A percentile compares a stretch with the other conserved stretches of the same genome.
Conservation (phyloP, 345 rosid species). For the Iberis pinnata region DNA sequence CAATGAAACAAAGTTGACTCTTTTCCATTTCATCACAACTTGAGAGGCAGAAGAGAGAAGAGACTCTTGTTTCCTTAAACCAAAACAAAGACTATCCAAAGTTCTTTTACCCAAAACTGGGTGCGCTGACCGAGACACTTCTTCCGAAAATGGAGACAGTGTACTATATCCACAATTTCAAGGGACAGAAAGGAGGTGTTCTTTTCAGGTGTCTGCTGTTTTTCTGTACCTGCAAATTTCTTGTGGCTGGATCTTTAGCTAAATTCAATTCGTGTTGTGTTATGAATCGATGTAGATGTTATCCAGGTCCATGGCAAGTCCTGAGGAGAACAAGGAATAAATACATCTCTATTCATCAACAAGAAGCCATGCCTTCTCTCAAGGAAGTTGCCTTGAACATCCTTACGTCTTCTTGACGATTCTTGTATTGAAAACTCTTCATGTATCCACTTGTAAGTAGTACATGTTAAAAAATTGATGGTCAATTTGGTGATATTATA, state of each 20-base stretch:
- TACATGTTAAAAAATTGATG: too few species aligned
- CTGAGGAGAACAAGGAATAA: slow-evolving; percentile 43
- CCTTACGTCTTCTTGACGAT: slow-evolving; percentile 56
- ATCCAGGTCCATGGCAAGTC: slow-evolving; percentile 93
- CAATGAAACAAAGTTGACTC: background rate
- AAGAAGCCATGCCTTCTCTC: slow-evolving; percentile 78
- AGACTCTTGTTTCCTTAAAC: slow-evolving; percentile 33
- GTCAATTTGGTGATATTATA: too few species aligned
- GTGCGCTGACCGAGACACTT: slow-evolving; percentile 60
- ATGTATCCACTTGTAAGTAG: slow-evolving; percentile 7
- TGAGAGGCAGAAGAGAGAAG: slow-evolving; percentile 1
- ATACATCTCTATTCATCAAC: slow-evolving; percentile 56
- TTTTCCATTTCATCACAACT: slow-evolving; percentile 10
- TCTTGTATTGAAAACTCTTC: slow-evolving; percentile 10
- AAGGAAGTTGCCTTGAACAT: slow-evolving; percentile 84
- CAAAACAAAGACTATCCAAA: slow-evolving; percentile 66
- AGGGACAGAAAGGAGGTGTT: slow-evolving; percentile 71
- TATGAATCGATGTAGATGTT: slow-evolving; percentile 41
- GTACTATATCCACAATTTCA: slow-evolving; percentile 89
- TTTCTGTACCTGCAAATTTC: background rate
- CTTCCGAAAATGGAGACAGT: slow-evolving; percentile 84
- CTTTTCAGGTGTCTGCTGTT: slow-evolving; percentile 62
- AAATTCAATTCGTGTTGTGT: background rate
- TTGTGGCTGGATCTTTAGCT: slow-evolving; percentile 3
- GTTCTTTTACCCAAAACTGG: slow-evolving; percentile 91